Percentiles rank a stretch among this genome's conserved stretches.
phyloP scores from a whole-genome alignment of 805 yeast species.

The Metschnikowia baotianmanensis region DNA sequence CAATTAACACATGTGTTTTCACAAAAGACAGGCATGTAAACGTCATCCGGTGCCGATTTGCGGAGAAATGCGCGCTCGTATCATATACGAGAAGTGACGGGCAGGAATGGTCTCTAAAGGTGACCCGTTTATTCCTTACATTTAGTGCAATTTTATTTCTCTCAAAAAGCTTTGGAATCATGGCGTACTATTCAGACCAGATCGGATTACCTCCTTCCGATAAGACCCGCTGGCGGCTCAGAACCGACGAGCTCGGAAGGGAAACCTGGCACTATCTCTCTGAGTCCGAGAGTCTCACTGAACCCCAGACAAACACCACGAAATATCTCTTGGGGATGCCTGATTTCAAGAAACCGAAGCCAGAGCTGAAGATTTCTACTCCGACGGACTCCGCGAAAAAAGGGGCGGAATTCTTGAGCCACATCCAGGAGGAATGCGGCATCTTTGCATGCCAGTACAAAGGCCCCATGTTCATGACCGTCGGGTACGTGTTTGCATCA shows the following conservation, averaged over 20 bases:
- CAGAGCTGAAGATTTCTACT: conserved; percentile 34
- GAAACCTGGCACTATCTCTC: conserved; percentile 75
- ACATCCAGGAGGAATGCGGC: conserved; percentile 75
- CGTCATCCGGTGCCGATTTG: too few species aligned
- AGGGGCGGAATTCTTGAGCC: conserved; percentile 67
- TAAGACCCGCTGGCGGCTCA: conserved; percentile 68
- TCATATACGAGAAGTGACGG: too few species aligned
- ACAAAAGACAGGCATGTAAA: too few species aligned
- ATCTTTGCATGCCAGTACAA: conserved; percentile 89
- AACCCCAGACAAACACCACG: conserved; percentile 54
- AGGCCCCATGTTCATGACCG: conserved; percentile 97
- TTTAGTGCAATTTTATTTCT: neutral
- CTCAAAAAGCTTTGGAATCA: neutral
- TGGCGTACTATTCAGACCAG: conserved; percentile 59
- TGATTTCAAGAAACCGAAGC: conserved; percentile 36
- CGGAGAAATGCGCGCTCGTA: neutral
- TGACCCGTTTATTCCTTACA: neutral
- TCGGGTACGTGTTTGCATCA: conserved; percentile 77
- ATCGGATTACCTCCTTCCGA: conserved; percentile 71
- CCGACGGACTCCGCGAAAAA: conserved; percentile 64
- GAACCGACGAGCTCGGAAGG: conserved; percentile 68
- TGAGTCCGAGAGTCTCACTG: conserved; percentile 34
- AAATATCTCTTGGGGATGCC: conserved; percentile 52
- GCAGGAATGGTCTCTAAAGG: too few species aligned
- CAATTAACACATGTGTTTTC: neutral